Conservation (phyloP, 768 basidiomycete species). For the Lentinula sp. region DNA sequence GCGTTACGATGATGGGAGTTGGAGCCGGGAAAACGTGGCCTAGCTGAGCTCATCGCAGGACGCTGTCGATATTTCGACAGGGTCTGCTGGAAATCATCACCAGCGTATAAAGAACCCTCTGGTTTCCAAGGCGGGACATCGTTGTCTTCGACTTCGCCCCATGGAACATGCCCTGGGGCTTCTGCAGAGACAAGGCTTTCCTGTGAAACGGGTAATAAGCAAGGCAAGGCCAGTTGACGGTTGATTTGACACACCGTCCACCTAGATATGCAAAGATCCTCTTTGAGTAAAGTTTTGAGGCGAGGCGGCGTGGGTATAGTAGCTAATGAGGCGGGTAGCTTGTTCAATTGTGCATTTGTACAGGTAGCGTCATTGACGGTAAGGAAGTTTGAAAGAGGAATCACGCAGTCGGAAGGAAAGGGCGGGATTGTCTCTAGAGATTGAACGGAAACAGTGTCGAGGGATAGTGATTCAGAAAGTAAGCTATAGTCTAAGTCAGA, state of each 20-base stretch:
- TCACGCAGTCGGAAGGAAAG: conserved; percentile 20
- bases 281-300: conserved; percentile 28
- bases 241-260: conserved; percentile 29
- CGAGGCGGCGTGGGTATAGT: conserved; percentile 32
- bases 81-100: conserved; percentile 21
- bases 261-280: conserved; percentile 30
- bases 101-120: conserved; percentile 33
- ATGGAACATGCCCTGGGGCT: conserved; percentile 34
- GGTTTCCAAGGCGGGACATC: conserved; percentile 24
- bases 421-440: conserved; percentile 19
- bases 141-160: conserved; percentile 21
- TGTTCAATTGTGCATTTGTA: neutral
- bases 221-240: neutral
- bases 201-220: conserved; percentile 14
- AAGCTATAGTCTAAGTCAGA: neutral
- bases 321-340: conserved; percentile 14
- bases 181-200: conserved; percentile 20
- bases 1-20: conserved; percentile 17
- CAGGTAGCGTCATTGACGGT: conserved; percentile 20
- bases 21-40: conserved; percentile 9
- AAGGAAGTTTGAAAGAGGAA: conserved; percentile 19
- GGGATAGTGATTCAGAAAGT: conserved; percentile 26
- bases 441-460: conserved; percentile 25
- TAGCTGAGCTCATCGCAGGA: neutral
- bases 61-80: conserved; percentile 11